Evolutionary conservation across 2,329 filamentous ascomycete genomes (phyloP).

Genomic region (Ceratocystis alfenasii): DNA sequence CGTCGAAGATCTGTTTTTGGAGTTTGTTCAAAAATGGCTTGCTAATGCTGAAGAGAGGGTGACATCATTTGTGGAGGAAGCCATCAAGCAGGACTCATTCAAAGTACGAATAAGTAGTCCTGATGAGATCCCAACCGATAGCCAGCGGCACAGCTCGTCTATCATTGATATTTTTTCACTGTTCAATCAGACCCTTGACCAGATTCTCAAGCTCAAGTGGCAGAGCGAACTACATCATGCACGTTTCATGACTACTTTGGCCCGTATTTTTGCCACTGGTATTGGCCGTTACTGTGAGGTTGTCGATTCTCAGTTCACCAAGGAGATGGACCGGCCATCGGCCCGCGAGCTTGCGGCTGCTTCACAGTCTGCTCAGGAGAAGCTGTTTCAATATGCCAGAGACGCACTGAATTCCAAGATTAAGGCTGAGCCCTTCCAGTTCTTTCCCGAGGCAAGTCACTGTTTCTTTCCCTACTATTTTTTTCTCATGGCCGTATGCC

Average conservation of each 20-base stretch:
- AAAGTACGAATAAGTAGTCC: slow-evolving; percentile 55
- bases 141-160: slow-evolving; percentile 83
- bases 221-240: slow-evolving; percentile 87
- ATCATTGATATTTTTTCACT: slow-evolving; percentile 87
- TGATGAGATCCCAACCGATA: slow-evolving; percentile 55
- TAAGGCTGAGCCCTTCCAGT: slow-evolving; percentile 91
- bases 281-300: slow-evolving; percentile 85
- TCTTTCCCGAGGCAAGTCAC: slow-evolving; percentile 70
- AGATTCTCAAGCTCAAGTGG: slow-evolving; percentile 79
- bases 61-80: slow-evolving; percentile 73
- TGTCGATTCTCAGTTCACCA: slow-evolving; percentile 70
- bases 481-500: background rate
- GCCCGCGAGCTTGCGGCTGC: slow-evolving; percentile 73
- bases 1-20: slow-evolving; percentile 71
- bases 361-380: slow-evolving; percentile 74
- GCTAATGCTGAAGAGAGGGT: slow-evolving; percentile 66
- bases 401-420: slow-evolving; percentile 88
- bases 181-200: slow-evolving; percentile 83
- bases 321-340: slow-evolving; percentile 85
- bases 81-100: slow-evolving; percentile 83
- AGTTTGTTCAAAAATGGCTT: slow-evolving; percentile 96
- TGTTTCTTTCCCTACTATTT: background rate
- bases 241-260: slow-evolving; percentile 89
- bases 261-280: slow-evolving; percentile 71
- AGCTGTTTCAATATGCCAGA: slow-evolving; percentile 84